Evolutionary conservation across 1,284 basidiomycete genomes (phyloP), one percentile per base, ranked within the genome.

Genomic region (Boletus putidus): DNA sequence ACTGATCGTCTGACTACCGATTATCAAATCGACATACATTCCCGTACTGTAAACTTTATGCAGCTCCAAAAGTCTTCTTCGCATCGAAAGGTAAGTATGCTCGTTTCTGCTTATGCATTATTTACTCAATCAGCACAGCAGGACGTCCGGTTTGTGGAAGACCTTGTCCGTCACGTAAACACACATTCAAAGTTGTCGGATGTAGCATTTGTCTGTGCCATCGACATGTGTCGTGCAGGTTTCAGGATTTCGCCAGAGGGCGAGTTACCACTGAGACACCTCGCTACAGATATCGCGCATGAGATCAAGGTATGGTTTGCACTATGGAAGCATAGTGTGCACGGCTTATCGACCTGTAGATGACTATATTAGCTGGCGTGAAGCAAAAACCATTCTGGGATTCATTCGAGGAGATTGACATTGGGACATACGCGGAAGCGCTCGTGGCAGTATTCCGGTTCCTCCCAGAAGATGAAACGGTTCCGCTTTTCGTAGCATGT

Each of bases 191-290:
- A 84, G 67, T 69, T 85, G 31, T 75, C 81, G 10, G 88, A 92
- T 57, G 78, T 87, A 0, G 83, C 87, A 2, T 75, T 92, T 55
- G 82, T 89, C 3, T 94, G 92, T 71, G 84, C 85, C 52, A 80
- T 94, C 31, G 94, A 97, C 68, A 76, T 94, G 36, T 91, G 92
- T 72, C 84, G 88, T 58, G 92, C 89, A 2, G 93, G 92, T 4
- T 87, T 86, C 45, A 82, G 85, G 55, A 79, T 92, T 35, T 81
- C 81, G 12, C 81, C 85, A 0, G 79, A 82, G 5, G 84, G 82
- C 8, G 91, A 94, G 14, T 73, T 89, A 10, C 82, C 90, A n/a
- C 71, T 95, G 29, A 82, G 86, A 27, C 72, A 83, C 14, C 76
- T 94, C 27, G 89, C 89, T 0, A 78, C 77, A 20, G 92, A 95